Conservation (phyloP, 2,329 filamentous ascomycete genomes). For the Acephala macrosclerotiorum region DNA sequence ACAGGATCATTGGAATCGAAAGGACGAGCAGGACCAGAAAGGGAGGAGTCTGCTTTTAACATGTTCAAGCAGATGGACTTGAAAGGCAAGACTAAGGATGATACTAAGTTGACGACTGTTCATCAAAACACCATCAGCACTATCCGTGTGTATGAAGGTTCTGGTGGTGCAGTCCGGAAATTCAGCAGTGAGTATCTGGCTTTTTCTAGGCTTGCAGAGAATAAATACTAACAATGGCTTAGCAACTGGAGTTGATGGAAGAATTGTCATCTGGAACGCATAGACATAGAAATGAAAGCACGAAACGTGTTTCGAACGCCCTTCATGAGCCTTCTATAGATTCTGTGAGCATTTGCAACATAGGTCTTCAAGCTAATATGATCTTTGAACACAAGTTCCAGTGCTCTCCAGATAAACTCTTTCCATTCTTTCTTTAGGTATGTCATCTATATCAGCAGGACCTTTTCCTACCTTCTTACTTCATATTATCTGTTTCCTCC, state of each 20-base stretch:
- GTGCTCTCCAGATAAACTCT: constrained; percentile 20
- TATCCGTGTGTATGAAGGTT: constrained; percentile 76
- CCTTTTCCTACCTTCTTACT: not conserved
- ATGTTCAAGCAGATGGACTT: constrained; percentile 99
- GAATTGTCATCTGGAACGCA: constrained; percentile 79
- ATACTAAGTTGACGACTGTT: constrained; percentile 92
- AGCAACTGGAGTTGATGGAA: constrained; percentile 85
- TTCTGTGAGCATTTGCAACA: not conserved
- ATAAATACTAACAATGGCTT: constrained; percentile 42
- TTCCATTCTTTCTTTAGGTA: constrained; percentile 5
- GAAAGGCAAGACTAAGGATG: constrained; percentile 89
- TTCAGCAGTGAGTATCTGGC: constrained; percentile 79
- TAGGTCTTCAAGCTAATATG: not conserved
- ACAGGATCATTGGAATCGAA: constrained; percentile 84
- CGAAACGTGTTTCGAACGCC: constrained; percentile 21
- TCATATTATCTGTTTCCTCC: not conserved
- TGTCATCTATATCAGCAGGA: constrained; percentile 1
- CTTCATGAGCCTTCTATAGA: constrained; percentile 10
- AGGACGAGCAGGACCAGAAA: constrained; percentile 48
- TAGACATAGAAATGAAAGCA: constrained; percentile 49
- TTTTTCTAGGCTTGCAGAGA: constrained; percentile 20
- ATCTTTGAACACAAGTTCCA: constrained; percentile 19
- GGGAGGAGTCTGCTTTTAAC: constrained; percentile 93
- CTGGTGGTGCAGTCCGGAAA: constrained; percentile 71
- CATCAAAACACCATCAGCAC: constrained; percentile 97